A percentile compares a stretch with the other conserved stretches of the same genome.
phyloP scores from a whole-genome alignment of 768 basidiomycete genomes.

The Panus rudis region DNA sequence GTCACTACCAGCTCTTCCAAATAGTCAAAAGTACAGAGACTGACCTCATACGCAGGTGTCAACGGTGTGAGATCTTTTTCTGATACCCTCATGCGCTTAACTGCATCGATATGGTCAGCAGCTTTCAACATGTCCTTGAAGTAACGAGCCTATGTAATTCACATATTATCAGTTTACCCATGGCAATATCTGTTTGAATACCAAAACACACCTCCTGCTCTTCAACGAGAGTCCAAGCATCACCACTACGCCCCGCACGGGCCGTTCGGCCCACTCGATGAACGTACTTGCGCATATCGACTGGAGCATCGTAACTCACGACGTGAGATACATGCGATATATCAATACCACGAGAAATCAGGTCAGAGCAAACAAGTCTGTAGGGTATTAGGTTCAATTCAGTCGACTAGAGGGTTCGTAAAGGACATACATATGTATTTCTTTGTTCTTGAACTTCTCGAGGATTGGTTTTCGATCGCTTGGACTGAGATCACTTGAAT shows the following conservation, averaged over 20 bases:
- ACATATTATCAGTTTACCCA: background rate
- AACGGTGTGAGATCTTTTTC: constrained; percentile 56
- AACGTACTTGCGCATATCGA: constrained; percentile 98
- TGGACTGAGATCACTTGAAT: constrained; percentile 78
- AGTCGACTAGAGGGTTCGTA: background rate
- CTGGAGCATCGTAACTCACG: constrained; percentile 89
- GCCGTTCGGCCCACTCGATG: constrained; percentile 97
- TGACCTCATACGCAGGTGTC: constrained; percentile 60
- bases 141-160: constrained; percentile 56
- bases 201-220: constrained; percentile 67
- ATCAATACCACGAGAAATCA: constrained; percentile 94
- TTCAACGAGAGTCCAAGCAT: constrained; percentile 94
- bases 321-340: constrained; percentile 90
- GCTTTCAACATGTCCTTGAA: constrained; percentile 80
- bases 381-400: constrained; percentile 1
- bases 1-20: background rate
- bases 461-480: constrained; percentile 71
- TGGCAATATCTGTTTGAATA: background rate
- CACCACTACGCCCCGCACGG: constrained; percentile 79
- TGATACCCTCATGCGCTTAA: constrained; percentile 61
- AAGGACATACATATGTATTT: constrained; percentile 73
- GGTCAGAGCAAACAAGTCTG: constrained; percentile 93
- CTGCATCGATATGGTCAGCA: constrained; percentile 59
- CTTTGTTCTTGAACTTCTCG: constrained; percentile 71
- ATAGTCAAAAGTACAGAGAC: constrained; percentile 7